These are phyloP conservation scores for Penicillium sp. DNA, from an alignment of 2,329 filamentous ascomycete genomes.

Conservation along the genomic window DNA sequence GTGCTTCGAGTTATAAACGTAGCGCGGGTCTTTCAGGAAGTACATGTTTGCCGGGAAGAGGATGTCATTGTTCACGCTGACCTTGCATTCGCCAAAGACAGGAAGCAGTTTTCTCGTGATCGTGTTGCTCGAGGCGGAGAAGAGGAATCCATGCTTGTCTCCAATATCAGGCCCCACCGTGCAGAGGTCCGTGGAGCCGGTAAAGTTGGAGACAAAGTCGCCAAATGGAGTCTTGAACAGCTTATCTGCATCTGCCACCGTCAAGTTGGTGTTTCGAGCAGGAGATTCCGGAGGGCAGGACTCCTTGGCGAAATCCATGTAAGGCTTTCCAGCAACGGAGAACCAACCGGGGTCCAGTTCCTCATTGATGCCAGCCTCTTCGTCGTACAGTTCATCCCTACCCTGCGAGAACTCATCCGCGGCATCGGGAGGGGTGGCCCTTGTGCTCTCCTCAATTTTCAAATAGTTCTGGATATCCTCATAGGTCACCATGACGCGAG, in stretches of 20 bases:
- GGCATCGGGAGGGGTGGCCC: constrained; percentile 48
- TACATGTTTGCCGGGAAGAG: constrained; percentile 71
- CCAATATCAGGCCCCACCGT: constrained; percentile 67
- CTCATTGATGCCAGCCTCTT: constrained; percentile 15
- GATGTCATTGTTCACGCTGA: constrained; percentile 70
- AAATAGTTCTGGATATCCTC: constrained; percentile 58
- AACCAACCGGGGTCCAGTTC: constrained; percentile 52
- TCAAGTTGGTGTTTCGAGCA: constrained; percentile 54
- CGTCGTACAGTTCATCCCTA: constrained; percentile 34
- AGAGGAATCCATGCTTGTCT: constrained; percentile 65
- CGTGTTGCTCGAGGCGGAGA: constrained; percentile 54
- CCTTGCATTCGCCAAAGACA: constrained; percentile 69
- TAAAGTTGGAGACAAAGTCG: constrained; percentile 65
- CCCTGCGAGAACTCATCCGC: constrained; percentile 49
- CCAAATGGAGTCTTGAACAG: constrained; percentile 53
- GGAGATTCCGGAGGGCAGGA: constrained; percentile 61
- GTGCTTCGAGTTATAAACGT: constrained; percentile 58
- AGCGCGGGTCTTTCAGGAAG: constrained; percentile 59
- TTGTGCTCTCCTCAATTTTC: constrained; percentile 49
- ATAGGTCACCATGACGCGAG: constrained; percentile 62
- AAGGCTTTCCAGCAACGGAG: constrained; percentile 49
- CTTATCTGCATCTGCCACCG: constrained; percentile 51
- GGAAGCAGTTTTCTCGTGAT: constrained; percentile 54
- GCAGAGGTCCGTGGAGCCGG: constrained; percentile 63
- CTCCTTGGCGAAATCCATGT: constrained; percentile 61